Evolutionary conservation across 345 rosid species (phyloP), one percentile per base, ranked within the genome.

Genomic region (Sisymbrium altissimum): DNA sequence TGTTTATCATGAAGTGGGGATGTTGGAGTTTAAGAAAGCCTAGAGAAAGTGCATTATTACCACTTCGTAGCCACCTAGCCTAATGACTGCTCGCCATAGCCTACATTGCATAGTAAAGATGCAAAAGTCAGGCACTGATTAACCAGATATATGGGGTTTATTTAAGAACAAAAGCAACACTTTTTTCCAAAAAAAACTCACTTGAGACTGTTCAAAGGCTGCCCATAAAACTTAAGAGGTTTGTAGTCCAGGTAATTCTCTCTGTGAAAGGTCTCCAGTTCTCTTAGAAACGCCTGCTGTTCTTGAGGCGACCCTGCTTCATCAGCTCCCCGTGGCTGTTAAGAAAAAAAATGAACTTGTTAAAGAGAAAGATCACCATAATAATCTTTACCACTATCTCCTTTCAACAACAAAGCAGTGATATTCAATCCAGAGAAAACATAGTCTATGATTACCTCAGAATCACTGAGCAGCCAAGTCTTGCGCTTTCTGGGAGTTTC

Each of bases 21-120:
- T 58, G 48, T 21, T 70, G 66, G 36, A 58, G 25, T 21, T 70
- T 23, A 60, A 25, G 29, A 68, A 66, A 18, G n/a, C n/a, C 9
- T 25, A 61, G 19, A 23, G n/a, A 41, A 33, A 39, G 32, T 65
- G 64, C 69, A 69, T 49, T 53, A 84, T 74, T 87, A 92, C 97
- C 93, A 86, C 88, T 3, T 92, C 95, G 75, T 90, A 90, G 83
- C 96, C 98, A 79, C 98, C 96, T 79, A 92, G 68, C 62, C 69
- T 86, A 54, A 88, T 30, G 74, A 90, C 98, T 68, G 89, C 81
- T 78, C 96, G 86, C 92, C 92, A 92, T 48, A 92, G 82, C 87
- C 98, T 92, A 77, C 80, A 71, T 73, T 63, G 45, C 60, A 74
- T 21, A 33, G 50, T 27, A 66, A 76, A 58, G 15, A 74, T 13